Conservation (phyloP, 2,329 filamentous ascomycete genomes). For the Xylariaceae sp. region DNA sequence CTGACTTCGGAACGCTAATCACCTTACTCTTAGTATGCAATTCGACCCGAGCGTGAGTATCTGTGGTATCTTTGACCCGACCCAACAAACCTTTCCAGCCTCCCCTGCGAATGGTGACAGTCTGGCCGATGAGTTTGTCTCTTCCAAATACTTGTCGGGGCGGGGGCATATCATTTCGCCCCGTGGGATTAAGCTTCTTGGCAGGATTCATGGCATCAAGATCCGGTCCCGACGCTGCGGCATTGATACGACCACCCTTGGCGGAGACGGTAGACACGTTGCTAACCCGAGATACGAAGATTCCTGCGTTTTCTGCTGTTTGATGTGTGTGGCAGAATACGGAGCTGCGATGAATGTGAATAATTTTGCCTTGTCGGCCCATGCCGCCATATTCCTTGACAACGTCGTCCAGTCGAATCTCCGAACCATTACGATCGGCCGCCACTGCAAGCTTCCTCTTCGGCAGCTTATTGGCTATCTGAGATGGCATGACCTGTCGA, state of each 20-base stretch:
- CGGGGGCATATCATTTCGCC: conserved; percentile 55
- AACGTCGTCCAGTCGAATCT: conserved; percentile 86
- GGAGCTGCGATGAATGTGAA: conserved; percentile 90
- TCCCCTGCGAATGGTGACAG: conserved; percentile 80
- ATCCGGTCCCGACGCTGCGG: conserved; percentile 63
- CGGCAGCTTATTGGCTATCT: conserved; percentile 84
- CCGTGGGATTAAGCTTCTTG: conserved; percentile 63
- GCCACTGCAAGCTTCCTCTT: conserved; percentile 80
- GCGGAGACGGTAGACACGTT: conserved; percentile 90
- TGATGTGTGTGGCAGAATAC: conserved; percentile 84
- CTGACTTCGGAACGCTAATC: conserved; percentile 74
- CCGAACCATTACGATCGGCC: conserved; percentile 86
- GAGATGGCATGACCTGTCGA: conserved; percentile 79
- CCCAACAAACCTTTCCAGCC: conserved; percentile 89
- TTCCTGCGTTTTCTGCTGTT: conserved; percentile 77
- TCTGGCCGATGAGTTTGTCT: conserved; percentile 84
- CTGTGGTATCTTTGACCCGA: conserved; percentile 92
- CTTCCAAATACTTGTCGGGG: conserved; percentile 69
- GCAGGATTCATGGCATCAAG: conserved; percentile 90
- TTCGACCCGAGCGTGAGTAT: conserved; percentile 80
- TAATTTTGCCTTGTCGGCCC: conserved; percentile 77
- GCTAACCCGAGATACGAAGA: conserved; percentile 80
- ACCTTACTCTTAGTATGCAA: conserved; percentile 92
- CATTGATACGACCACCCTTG: conserved; percentile 76
- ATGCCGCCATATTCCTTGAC: conserved; percentile 88